These are phyloP conservation scores for Sarocladiaceae sp. DNA, from an alignment of 2,329 filamentous ascomycete species.

Conservation along the genomic window DNA sequence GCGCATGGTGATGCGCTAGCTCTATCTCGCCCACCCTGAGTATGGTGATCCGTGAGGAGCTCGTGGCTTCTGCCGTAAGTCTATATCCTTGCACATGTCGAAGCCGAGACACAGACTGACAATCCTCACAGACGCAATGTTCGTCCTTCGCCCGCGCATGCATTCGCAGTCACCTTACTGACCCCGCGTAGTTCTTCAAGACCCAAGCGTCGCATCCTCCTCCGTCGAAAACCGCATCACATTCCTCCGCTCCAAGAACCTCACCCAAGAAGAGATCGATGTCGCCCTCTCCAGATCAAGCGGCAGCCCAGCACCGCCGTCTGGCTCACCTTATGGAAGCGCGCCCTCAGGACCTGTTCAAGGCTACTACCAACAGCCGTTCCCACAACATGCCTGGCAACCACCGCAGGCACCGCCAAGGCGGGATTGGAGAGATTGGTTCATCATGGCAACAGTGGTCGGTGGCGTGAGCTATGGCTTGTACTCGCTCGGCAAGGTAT, in stretches of 20 bases:
- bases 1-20: background rate
- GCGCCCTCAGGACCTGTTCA: conserved; percentile 39
- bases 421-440: conserved; percentile 97
- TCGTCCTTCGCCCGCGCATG: conserved; percentile 18
- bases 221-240: conserved; percentile 90
- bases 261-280: conserved; percentile 94
- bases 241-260: conserved; percentile 93
- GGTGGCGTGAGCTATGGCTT: conserved; percentile 85
- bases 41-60: conserved; percentile 91
- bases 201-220: conserved; percentile 84
- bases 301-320: conserved; percentile 43
- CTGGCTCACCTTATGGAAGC: conserved; percentile 35
- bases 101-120: conserved; percentile 11
- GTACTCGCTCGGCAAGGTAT: conserved; percentile 81
- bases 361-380: conserved; percentile 43
- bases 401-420: conserved; percentile 60
- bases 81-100: conserved; percentile 6
- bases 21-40: conserved; percentile 13
- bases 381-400: conserved; percentile 52
- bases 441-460: conserved; percentile 97
- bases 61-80: conserved; percentile 75
- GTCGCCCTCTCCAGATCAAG: conserved; percentile 73
- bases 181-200: conserved; percentile 70
- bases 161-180: conserved; percentile 13
- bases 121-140: conserved; percentile 37